Percentiles rank a stretch among this genome's conserved stretches.
phyloP scores from a whole-genome alignment of 768 basidiomycete species.

The Suillus lakei region DNA sequence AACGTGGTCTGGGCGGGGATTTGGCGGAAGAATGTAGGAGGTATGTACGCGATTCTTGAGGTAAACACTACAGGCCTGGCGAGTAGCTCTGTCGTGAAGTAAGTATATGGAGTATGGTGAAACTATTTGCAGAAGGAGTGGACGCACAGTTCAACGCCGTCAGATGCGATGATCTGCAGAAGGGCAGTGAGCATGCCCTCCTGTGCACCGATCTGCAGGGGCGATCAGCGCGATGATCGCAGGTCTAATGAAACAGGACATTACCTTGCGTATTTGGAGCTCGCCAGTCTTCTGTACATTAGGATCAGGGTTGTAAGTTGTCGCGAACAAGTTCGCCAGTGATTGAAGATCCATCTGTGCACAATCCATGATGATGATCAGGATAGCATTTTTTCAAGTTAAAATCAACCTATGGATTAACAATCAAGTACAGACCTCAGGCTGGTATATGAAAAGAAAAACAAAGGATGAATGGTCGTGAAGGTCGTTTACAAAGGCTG shows the following conservation, averaged over 20 bases:
- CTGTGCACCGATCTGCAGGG: conserved; percentile 69
- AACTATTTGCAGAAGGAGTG: background rate
- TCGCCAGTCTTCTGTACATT: conserved; percentile 87
- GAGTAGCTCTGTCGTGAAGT: conserved; percentile 60
- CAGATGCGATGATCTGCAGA: conserved; percentile 82
- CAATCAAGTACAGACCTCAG: background rate
- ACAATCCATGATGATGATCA: conserved; percentile 3
- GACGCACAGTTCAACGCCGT: conserved; percentile 77
- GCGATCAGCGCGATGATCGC: conserved; percentile 7
- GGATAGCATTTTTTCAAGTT: background rate
- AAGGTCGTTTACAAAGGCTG: conserved; percentile 20
- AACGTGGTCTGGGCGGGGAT: conserved; percentile 59
- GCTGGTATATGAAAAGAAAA: conserved; percentile 8
- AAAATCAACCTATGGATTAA: background rate
- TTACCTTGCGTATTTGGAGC: conserved; percentile 85
- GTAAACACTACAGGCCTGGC: conserved; percentile 86
- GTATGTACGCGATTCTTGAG: conserved; percentile 86
- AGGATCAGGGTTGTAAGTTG: conserved; percentile 82
- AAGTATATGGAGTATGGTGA: background rate
- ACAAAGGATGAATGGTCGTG: conserved; percentile 14
- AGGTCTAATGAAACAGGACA: background rate
- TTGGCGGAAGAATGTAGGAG: conserved; percentile 53
- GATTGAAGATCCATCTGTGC: conserved; percentile 72
- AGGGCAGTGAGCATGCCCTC: conserved; percentile 86
- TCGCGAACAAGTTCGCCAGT: conserved; percentile 77